These are phyloP conservation scores for Trapa bicornis DNA, from an alignment of 345 rosid genomes.

Conservation along the genomic window DNA sequence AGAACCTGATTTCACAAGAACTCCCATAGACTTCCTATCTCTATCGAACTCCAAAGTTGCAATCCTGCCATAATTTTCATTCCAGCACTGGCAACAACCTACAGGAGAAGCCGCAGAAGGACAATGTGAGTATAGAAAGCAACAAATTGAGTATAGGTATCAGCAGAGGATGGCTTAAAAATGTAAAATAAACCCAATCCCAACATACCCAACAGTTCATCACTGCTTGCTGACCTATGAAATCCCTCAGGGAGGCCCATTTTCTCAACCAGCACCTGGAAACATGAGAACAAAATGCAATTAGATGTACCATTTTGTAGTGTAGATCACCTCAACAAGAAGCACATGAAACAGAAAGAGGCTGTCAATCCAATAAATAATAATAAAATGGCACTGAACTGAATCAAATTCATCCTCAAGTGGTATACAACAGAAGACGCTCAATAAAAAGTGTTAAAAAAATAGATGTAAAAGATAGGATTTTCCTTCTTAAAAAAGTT, in stretches of 20 bases:
- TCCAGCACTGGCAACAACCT: conserved; percentile 55
- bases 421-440: neutral
- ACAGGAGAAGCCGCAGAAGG: neutral
- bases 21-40: conserved; percentile 74
- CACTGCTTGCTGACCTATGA: conserved; percentile 4
- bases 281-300: neutral
- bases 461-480: too few species aligned
- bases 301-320: neutral
- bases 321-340: neutral
- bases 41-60: conserved; percentile 65
- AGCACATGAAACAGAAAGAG: neutral
- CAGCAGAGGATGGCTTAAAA: neutral
- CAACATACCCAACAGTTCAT: conserved; percentile 24
- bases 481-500: too few species aligned
- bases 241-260: conserved; percentile 45
- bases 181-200: neutral
- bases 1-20: conserved; percentile 33
- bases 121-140: neutral
- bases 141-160: neutral
- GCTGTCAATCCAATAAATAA: neutral
- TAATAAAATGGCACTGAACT: neutral
- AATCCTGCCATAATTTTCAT: conserved; percentile 35
- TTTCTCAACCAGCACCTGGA: conserved; percentile 62
- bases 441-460: too few species aligned
- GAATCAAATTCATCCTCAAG: neutral